Conservation (phyloP, 2,329 filamentous ascomycete genomes). For the Aspergillus aculeatus region DNA sequence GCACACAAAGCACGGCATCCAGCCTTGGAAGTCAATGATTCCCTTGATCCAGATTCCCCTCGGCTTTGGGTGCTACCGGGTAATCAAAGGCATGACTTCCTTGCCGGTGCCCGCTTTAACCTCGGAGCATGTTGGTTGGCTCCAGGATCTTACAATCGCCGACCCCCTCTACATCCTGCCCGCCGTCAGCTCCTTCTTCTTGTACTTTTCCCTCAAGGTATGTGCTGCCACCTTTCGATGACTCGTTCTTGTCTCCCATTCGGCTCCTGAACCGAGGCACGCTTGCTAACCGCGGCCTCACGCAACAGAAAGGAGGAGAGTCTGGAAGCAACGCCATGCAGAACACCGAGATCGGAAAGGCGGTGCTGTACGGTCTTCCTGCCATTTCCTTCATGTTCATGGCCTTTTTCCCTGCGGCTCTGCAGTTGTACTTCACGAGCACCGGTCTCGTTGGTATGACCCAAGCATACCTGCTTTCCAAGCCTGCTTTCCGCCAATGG, state of each 20-base stretch:
- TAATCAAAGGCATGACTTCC: conserved; percentile 69
- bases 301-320: conserved; percentile 39
- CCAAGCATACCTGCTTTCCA: conserved; percentile 50
- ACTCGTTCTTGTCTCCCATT: conserved; percentile 11
- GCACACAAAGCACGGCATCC: conserved; percentile 57
- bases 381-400: conserved; percentile 55
- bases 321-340: conserved; percentile 34
- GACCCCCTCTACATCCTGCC: conserved; percentile 82
- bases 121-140: conserved; percentile 71
- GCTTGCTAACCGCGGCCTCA: conserved; percentile 1
- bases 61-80: conserved; percentile 76
- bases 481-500: conserved; percentile 28
- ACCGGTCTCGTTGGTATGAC: conserved; percentile 37
- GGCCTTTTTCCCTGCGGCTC: conserved; percentile 53
- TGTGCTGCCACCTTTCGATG: conserved; percentile 17
- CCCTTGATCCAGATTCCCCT: conserved; percentile 67
- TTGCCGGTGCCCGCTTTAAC: conserved; percentile 80
- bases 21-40: conserved; percentile 50
- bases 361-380: conserved; percentile 51
- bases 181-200: conserved; percentile 54
- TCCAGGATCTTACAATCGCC: conserved; percentile 69
- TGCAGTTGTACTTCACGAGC: conserved; percentile 64
- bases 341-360: conserved; percentile 29
- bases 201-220: conserved; percentile 61
- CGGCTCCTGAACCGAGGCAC: background rate